These are phyloP conservation scores for Nicotiana obtusifolia DNA, from an alignment of 257 asterid genomes.

Conservation along the genomic window DNA sequence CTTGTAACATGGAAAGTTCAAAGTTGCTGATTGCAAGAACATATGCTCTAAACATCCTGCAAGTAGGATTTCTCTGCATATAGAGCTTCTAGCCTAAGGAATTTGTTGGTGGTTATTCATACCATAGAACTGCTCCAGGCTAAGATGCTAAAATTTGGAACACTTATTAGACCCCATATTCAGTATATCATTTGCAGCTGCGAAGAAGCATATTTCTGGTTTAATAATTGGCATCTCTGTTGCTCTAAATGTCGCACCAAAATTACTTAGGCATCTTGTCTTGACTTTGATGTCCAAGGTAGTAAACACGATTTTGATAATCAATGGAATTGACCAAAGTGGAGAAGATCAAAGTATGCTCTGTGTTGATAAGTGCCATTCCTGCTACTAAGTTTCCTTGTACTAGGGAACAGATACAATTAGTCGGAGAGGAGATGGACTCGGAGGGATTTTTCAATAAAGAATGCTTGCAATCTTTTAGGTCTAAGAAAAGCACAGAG, in stretches of 20 bases:
- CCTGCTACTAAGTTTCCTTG: too few relatives aligned
- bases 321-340: too few relatives aligned
- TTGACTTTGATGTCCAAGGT: too few relatives aligned
- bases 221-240: not conserved
- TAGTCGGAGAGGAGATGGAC: too few relatives aligned
- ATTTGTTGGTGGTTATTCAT: not conserved
- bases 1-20: not conserved
- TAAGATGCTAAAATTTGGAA: not conserved
- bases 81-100: not conserved
- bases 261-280: too few relatives aligned
- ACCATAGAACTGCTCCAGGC: not conserved
- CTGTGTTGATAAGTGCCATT: too few relatives aligned
- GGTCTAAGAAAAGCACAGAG: too few relatives aligned
- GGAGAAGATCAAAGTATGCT: too few relatives aligned
- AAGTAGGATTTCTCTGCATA: not conserved
- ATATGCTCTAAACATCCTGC: not conserved
- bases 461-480: too few relatives aligned
- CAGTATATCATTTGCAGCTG: not conserved
- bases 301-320: too few relatives aligned
- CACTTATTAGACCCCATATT: not conserved
- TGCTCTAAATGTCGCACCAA: not conserved
- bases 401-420: too few relatives aligned
- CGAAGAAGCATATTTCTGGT: not conserved
- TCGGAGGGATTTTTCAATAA: too few relatives aligned
- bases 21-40: not conserved